Conservation (phyloP, 164 flowering plant species). For the Chloranthus sessilifolius region DNA sequence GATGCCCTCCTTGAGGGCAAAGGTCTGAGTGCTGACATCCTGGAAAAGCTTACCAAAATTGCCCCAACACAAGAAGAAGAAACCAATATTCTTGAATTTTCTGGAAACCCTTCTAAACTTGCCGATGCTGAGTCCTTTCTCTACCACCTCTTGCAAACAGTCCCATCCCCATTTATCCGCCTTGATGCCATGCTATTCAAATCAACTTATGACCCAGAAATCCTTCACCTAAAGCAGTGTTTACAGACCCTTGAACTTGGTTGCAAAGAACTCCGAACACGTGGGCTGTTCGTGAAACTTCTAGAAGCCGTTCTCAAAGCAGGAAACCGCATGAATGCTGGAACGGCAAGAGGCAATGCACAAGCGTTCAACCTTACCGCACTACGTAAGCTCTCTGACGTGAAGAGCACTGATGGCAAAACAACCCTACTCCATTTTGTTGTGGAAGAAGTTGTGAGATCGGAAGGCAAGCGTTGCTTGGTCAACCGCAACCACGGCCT, state of each 20-base stretch:
- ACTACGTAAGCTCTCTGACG: conserved; percentile 62
- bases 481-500: conserved; percentile 34
- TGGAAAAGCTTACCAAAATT: conserved; percentile 52
- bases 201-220: conserved; percentile 43
- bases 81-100: conserved; percentile 31
- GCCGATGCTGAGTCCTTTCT: conserved; percentile 69
- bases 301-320: conserved; percentile 86
- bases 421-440: conserved; percentile 81
- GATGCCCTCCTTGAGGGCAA: conserved; percentile 47
- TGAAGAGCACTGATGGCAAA: conserved; percentile 72
- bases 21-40: conserved; percentile 37
- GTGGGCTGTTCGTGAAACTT: conserved; percentile 70
- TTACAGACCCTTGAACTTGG: conserved; percentile 49
- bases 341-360: conserved; percentile 83
- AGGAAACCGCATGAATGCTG: conserved; percentile 81
- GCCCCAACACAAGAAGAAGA: conserved; percentile 56
- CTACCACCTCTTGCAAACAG: conserved; percentile 37
- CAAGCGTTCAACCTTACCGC: conserved; percentile 68
- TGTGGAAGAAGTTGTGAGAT: conserved; percentile 65
- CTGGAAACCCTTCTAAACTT: conserved; percentile 42
- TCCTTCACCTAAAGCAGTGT: conserved; percentile 45
- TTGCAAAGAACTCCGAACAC: conserved; percentile 61
- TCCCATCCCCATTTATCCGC: conserved; percentile 51
- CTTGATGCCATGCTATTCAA: conserved; percentile 53
- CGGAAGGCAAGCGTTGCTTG: conserved; percentile 64